These are phyloP conservation scores for Typha latifolia DNA, from an alignment of 176 grass and related monocot species.

Conservation along the genomic window DNA sequence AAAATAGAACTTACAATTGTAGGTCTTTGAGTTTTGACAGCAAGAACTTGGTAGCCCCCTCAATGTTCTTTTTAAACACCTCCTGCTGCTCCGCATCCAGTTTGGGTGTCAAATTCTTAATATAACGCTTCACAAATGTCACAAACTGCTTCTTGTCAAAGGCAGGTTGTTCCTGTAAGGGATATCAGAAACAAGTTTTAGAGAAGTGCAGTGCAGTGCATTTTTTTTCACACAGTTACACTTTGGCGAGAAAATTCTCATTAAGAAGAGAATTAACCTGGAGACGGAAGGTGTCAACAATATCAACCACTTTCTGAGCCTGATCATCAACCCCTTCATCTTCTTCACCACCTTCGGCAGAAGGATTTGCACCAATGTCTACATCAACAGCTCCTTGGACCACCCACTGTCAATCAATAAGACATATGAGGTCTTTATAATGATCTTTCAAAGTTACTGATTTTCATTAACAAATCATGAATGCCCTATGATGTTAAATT, in stretches of 20 bases:
- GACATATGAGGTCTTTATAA: neutral
- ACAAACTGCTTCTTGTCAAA: slow-evolving; percentile 88
- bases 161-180: slow-evolving; percentile 65
- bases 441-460: neutral
- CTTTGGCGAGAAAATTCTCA: neutral
- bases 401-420: slow-evolving; percentile 58
- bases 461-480: neutral
- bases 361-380: slow-evolving; percentile 94
- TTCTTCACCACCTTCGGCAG: slow-evolving; percentile 56
- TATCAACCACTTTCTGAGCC: slow-evolving; percentile 71
- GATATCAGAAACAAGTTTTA: neutral
- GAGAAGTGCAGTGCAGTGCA: neutral
- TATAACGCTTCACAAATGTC: slow-evolving; percentile 67
- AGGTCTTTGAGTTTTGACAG: slow-evolving; percentile 78
- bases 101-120: slow-evolving; percentile 44
- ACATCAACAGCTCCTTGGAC: slow-evolving; percentile 54
- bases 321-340: slow-evolving; percentile 71
- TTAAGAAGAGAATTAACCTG: slow-evolving; percentile 28
- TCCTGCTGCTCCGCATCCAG: slow-evolving; percentile 35
- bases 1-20: slow-evolving; percentile 61
- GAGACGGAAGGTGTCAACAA: slow-evolving; percentile 86
- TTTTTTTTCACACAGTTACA: neutral
- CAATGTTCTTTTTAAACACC: slow-evolving; percentile 63
- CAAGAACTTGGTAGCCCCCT: slow-evolving; percentile 67
- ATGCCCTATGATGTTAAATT: neutral